A percentile compares a stretch with the other conserved stretches of the same genome.
Conservation (phyloP, 2,329 filamentous ascomycete species). For the Fusarium sulawesiense region DNA sequence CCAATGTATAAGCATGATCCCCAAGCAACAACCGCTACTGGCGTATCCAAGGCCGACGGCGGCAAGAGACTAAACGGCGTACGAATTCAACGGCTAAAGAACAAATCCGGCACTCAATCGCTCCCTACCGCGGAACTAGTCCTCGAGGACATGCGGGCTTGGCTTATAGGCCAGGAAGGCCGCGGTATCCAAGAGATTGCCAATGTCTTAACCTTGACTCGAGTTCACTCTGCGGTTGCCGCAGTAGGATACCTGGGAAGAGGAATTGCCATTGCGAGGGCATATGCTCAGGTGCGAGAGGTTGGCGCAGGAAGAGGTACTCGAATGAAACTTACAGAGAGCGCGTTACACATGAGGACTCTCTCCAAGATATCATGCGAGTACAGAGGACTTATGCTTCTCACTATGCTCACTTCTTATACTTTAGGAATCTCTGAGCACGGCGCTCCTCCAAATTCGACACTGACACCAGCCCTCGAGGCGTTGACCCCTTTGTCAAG, state of each 20-base stretch:
- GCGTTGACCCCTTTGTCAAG: constrained; percentile 50
- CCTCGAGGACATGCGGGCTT: constrained; percentile 69
- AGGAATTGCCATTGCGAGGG: constrained; percentile 66
- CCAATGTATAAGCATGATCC: constrained; percentile 65
- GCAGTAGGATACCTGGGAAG: constrained; percentile 66
- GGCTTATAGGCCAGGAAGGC: constrained; percentile 74
- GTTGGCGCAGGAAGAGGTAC: constrained; percentile 58
- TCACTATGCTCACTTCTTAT: constrained; percentile 65
- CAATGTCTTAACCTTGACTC: constrained; percentile 74
- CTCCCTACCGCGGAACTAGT: constrained; percentile 80
- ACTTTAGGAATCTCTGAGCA: constrained; percentile 67
- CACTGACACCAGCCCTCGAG: constrained; percentile 37
- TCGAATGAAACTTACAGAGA: constrained; percentile 61
- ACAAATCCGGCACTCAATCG: constrained; percentile 76
- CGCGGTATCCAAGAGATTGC: constrained; percentile 75
- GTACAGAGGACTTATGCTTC: constrained; percentile 67
- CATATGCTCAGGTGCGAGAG: constrained; percentile 68
- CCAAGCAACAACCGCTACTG: constrained; percentile 46
- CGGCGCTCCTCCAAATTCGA: constrained; percentile 27
- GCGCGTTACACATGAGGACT: constrained; percentile 67
- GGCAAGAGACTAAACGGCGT: constrained; percentile 71
- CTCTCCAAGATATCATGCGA: constrained; percentile 66
- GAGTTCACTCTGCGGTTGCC: constrained; percentile 67
- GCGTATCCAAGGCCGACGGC: constrained; percentile 42
- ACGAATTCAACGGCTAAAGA: constrained; percentile 75